A percentile compares a stretch with the other conserved stretches of the same genome.
phyloP scores from a whole-genome alignment of 257 asterid species.

The Solanum sejunctum region DNA sequence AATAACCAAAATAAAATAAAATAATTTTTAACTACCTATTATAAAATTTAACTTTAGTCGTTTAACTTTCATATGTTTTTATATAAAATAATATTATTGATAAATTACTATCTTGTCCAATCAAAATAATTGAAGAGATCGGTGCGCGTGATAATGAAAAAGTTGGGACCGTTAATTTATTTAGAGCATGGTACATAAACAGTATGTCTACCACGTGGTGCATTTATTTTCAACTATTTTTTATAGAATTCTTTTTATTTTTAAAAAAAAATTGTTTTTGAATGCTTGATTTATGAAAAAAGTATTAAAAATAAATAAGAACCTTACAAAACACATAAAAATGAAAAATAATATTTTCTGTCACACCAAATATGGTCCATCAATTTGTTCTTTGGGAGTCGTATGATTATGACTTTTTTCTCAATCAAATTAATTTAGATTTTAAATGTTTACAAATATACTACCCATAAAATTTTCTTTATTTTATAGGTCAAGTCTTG shows the following conservation, averaged over 20 bases:
- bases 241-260: background rate
- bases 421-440: background rate
- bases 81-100: too few species aligned
- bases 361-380: background rate
- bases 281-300: background rate
- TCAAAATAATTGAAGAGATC: background rate
- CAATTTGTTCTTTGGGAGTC: background rate
- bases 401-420: background rate
- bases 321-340: background rate
- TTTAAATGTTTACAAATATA: too few species aligned
- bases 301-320: background rate
- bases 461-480: too few species aligned
- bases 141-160: background rate
- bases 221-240: background rate
- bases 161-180: background rate
- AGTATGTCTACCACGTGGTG: background rate
- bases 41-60: too few species aligned
- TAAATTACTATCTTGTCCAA: background rate
- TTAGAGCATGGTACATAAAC: background rate
- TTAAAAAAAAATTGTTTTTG: background rate
- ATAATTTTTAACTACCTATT: too few species aligned
- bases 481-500: background rate
- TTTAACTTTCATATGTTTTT: too few species aligned
- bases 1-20: too few species aligned
- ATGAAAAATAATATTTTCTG: background rate